phyloP scores from a whole-genome alignment of 306 rosid genomes.

The Herpetospermum pedunculosum region DNA sequence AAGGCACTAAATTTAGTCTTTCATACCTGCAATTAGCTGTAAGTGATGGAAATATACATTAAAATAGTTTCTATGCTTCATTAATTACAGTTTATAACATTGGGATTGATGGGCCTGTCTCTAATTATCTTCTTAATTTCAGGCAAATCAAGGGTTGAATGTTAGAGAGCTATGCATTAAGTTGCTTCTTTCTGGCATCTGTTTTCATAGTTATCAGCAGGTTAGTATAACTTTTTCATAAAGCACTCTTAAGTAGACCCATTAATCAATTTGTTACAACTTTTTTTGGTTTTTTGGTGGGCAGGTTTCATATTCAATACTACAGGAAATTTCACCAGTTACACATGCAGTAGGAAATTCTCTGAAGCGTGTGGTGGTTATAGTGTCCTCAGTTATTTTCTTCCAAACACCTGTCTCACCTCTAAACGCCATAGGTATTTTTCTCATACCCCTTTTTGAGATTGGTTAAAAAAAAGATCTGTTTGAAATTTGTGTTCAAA shows the following conservation, averaged over 20 bases:
- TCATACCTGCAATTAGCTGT: constrained; percentile 57
- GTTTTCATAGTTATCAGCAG: constrained; percentile 95
- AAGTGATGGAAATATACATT: constrained; percentile 30
- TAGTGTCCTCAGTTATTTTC: constrained; percentile 79
- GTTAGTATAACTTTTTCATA: constrained; percentile 32
- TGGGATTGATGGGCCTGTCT: background rate
- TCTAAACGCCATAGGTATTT: constrained; percentile 61
- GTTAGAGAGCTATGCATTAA: constrained; percentile 43
- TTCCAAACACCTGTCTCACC: constrained; percentile 74
- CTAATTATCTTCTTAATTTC: background rate
- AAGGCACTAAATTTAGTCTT: constrained; percentile 80
- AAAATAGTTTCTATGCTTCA: constrained; percentile 6
- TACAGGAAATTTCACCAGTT: constrained; percentile 84
- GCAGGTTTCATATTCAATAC: constrained; percentile 93
- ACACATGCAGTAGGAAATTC: constrained; percentile 88
- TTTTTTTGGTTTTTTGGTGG: constrained; percentile 1
- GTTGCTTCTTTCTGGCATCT: constrained; percentile 75
- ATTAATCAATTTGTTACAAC: no score
- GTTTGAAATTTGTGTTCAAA: no score
- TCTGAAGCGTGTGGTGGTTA: constrained; percentile 88
- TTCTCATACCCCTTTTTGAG: background rate
- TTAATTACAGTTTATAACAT: constrained; percentile 25
- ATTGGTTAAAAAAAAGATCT: no score
- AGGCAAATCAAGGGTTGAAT: constrained; percentile 35
- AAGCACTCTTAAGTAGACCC: no score